These are phyloP conservation scores for Coemansia sp. DNA, from an alignment of 192 early-diverging fungal species.

Conservation along the genomic window DNA sequence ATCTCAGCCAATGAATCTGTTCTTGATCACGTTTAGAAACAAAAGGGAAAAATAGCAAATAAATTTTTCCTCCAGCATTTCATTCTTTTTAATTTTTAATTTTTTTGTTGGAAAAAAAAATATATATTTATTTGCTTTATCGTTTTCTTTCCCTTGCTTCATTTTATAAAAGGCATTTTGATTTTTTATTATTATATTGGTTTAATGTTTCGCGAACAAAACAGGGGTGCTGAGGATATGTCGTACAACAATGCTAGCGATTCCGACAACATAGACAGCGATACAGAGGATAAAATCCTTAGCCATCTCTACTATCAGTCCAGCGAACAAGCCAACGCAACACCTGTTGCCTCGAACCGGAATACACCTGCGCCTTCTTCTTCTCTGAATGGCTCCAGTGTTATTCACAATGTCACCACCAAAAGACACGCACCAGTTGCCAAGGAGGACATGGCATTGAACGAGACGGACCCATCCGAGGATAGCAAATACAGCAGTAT, in stretches of 20 bases:
- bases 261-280: conserved; percentile 47
- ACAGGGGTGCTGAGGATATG: conserved; percentile 6
- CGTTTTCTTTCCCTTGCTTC: not conserved
- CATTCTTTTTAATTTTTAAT: not conserved
- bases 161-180: not conserved
- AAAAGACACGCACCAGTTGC: not conserved
- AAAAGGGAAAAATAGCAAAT: not conserved
- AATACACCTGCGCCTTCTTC: not conserved
- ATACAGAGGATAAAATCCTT: conserved; percentile 46
- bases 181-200: not conserved
- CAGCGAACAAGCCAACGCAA: conserved; percentile 13
- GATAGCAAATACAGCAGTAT: conserved; percentile 43
- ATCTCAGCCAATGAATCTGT: too few relatives aligned
- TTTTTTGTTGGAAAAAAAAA: not conserved
- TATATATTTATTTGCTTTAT: not conserved
- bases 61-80: conserved; percentile 1
- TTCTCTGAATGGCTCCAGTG: not conserved
- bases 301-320: conserved; percentile 51
- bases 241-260: conserved; percentile 3
- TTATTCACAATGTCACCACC: not conserved
- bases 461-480: not conserved
- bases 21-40: not conserved
- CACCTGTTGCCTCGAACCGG: not conserved
- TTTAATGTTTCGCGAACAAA: not conserved
- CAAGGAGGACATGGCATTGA: not conserved